Evolutionary conservation across 352 stramenopile genomes (phyloP).

Genomic region (Phytophthora citricola): DNA sequence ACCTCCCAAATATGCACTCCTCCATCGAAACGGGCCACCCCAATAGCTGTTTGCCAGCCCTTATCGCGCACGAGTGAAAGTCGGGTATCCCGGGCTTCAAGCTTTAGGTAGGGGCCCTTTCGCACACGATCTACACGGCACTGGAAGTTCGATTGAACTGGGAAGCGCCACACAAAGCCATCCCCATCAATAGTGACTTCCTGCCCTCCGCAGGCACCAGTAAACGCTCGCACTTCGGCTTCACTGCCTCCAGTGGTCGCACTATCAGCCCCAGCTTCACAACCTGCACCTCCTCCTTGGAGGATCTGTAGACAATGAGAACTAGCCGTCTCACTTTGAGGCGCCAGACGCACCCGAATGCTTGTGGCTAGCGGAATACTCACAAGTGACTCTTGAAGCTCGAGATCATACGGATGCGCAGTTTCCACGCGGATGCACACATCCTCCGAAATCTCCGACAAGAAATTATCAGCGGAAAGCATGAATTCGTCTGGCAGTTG

Average conservation of each 20-base stretch:
- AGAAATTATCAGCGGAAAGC: constrained; percentile 88
- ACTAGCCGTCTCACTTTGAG: constrained; percentile 81
- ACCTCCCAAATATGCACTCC: constrained; percentile 92
- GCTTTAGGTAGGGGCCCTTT: constrained; percentile 89
- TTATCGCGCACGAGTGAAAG: constrained; percentile 88
- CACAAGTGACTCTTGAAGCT: constrained; percentile 81
- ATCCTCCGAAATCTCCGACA: constrained; percentile 86
- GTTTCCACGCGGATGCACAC: constrained; percentile 85
- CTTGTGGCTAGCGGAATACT: constrained; percentile 85
- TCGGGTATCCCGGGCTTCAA: constrained; percentile 87
- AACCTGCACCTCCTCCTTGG: constrained; percentile 56
- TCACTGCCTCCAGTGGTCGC: constrained; percentile 67
- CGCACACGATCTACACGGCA: constrained; percentile 85
- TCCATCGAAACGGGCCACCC: constrained; percentile 86
- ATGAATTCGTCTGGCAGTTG: constrained; percentile 85
- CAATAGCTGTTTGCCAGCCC: constrained; percentile 89
- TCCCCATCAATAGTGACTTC: constrained; percentile 89
- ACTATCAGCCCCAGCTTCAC: constrained; percentile 57
- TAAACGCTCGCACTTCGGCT: constrained; percentile 88
- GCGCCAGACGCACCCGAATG: constrained; percentile 81
- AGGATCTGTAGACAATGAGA: constrained; percentile 91
- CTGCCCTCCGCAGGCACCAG: constrained; percentile 77
- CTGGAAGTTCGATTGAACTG: constrained; percentile 90
- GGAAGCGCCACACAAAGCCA: constrained; percentile 89
- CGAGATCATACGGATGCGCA: constrained; percentile 81